Evolutionary conservation across 768 basidiomycete species (phyloP).

Genomic region (Pleurotus djamor): DNA sequence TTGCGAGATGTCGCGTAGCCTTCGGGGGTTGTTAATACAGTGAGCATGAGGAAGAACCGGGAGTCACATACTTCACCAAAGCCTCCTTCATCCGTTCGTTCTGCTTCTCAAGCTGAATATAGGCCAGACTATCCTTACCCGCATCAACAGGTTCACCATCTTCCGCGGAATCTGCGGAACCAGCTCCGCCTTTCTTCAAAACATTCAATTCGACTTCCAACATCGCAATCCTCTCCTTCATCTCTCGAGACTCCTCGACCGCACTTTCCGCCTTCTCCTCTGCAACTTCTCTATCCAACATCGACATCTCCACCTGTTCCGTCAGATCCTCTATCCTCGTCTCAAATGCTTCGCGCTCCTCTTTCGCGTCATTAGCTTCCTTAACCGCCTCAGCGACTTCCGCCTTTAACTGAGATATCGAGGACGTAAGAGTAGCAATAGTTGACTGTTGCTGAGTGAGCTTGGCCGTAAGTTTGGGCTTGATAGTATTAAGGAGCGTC

Average conservation of each 20-base stretch:
- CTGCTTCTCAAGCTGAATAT: conserved; percentile 92
- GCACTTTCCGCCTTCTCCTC: conserved; percentile 88
- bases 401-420: not conserved
- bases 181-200: conserved; percentile 56
- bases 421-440: conserved; percentile 4
- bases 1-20: conserved; percentile 84
- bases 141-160: conserved; percentile 21
- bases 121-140: conserved; percentile 59
- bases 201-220: conserved; percentile 84
- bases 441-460: conserved; percentile 63
- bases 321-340: conserved; percentile 52
- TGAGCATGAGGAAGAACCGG: not conserved
- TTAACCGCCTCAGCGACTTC: not conserved
- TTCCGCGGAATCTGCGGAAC: conserved; percentile 15
- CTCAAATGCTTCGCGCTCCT: conserved; percentile 3
- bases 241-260: conserved; percentile 73
- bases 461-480: conserved; percentile 92
- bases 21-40: conserved; percentile 21
- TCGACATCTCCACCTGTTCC: conserved; percentile 92
- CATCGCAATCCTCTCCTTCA: conserved; percentile 76
- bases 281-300: conserved; percentile 95
- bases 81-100: conserved; percentile 97
- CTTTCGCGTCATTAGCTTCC: conserved; percentile 1
- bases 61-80: conserved; percentile 60
- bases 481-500: conserved; percentile 66